These are phyloP conservation scores for Pleurostoma richardsiae DNA, from an alignment of 2,329 filamentous ascomycete species.

Conservation along the genomic window DNA sequence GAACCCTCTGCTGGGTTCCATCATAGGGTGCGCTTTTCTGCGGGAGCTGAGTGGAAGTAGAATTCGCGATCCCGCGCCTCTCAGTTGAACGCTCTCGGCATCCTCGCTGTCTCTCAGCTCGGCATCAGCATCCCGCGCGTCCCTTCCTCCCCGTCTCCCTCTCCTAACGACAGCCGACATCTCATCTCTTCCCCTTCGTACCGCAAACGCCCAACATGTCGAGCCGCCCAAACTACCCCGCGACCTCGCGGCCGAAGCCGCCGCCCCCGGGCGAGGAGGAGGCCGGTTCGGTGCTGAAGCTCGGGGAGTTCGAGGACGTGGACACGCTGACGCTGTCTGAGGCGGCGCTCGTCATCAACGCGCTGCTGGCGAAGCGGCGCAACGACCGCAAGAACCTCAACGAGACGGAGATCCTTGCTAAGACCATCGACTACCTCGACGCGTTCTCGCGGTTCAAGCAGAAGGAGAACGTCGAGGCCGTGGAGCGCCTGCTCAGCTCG, in stretches of 20 bases:
- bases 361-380: constrained; percentile 74
- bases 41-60: too few relatives aligned
- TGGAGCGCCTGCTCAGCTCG: constrained; percentile 77
- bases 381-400: constrained; percentile 77
- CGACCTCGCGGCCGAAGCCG: constrained; percentile 63
- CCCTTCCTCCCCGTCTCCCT: too few relatives aligned
- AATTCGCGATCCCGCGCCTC: too few relatives aligned
- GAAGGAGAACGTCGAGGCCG: constrained; percentile 90
- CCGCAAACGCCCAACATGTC: neutral
- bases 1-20: too few relatives aligned
- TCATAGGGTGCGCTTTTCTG: too few relatives aligned
- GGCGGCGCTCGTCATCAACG: constrained; percentile 86
- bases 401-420: constrained; percentile 78
- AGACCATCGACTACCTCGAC: constrained; percentile 89
- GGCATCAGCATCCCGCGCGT: too few relatives aligned
- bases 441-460: constrained; percentile 94
- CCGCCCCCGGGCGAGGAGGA: constrained; percentile 77
- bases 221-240: constrained; percentile 21
- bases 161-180: too few relatives aligned
- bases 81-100: too few relatives aligned
- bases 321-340: constrained; percentile 90
- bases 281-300: constrained; percentile 71
- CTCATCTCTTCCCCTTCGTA: neutral
- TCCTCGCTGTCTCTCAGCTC: too few relatives aligned
- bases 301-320: constrained; percentile 91